phyloP scores from a whole-genome alignment of 768 basidiomycete species.

The Peribolospora baueri region DNA sequence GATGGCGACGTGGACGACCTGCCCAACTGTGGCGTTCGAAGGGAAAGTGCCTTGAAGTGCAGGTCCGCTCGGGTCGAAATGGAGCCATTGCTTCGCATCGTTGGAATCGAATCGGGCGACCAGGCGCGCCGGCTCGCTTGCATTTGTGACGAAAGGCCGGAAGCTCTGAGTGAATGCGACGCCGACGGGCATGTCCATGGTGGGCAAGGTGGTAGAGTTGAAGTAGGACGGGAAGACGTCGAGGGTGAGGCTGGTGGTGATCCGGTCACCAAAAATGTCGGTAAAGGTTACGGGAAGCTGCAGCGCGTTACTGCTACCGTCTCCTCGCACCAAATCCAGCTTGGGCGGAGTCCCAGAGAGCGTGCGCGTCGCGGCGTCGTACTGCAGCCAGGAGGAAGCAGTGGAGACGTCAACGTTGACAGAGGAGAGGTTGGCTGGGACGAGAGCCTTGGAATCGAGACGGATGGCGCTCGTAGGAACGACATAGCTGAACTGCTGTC shows the following conservation, averaged over 20 bases:
- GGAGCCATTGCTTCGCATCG: constrained; percentile 8
- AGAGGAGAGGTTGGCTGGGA: constrained; percentile 32
- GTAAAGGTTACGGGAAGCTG: constrained; percentile 37
- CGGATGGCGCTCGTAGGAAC: constrained; percentile 24
- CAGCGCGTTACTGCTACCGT: constrained; percentile 18
- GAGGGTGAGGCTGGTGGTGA: constrained; percentile 39
- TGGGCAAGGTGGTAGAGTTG: constrained; percentile 14
- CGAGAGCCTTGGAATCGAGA: constrained; percentile 37
- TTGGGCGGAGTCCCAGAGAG: constrained; percentile 40
- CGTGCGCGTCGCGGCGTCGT: constrained; percentile 31
- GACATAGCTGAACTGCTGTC: constrained; percentile 29
- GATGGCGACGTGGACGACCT: background rate
- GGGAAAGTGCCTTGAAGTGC: constrained; percentile 11
- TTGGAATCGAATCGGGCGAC: background rate
- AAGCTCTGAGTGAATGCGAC: constrained; percentile 9
- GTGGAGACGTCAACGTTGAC: constrained; percentile 37
- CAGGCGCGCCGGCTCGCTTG: background rate
- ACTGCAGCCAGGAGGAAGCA: constrained; percentile 22
- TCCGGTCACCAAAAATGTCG: constrained; percentile 37
- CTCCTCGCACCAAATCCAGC: constrained; percentile 15
- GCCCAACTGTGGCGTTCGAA: background rate
- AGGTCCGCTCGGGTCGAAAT: constrained; percentile 6
- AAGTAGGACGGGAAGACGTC: constrained; percentile 53
- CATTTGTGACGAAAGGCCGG: constrained; percentile 1
- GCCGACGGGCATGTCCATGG: constrained; percentile 9